Evolutionary conservation across 2,329 filamentous ascomycete genomes (phyloP), one percentile per base, ranked within the genome.

Genomic region (Graphiopsis chlorocephala): DNA sequence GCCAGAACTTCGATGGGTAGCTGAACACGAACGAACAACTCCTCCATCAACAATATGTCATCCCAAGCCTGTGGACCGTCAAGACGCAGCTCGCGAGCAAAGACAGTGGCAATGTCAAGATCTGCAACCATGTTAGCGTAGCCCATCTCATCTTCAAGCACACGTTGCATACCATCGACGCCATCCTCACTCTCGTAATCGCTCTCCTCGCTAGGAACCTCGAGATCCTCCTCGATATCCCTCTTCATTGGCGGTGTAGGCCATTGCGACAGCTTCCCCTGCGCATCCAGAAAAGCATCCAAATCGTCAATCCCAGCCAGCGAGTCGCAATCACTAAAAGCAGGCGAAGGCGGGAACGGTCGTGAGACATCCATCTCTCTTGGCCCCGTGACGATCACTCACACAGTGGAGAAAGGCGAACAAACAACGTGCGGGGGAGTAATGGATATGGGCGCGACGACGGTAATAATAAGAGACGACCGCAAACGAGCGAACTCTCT

Each of bases 241-340:
- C 65, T 63, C 65, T 69, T 70, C 65, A 66, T 60, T 10, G 70
- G 70, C 35, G 74, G 74, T 17, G 73, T 75, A 4, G 72, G 72
- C 53, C 71, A 72, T 35, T 67, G 65, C n/a, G 73, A 74, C 50
- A 76, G 65, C 28, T 59, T 58, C 53, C 71, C 70, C 64, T 73
- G 69, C 6, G 69, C 62, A 26, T 69, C 71, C 33, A 75, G 69
- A 38, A 71, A 75, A 11, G 74, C 73, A 58, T 76, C 74, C 33
- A 76, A 68, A 57, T 74, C 73, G 15, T 73, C 71, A 26, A 71
- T 72, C 52, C 67, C 71, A 58, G 69, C 71, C 23, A 76, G 68
- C 33, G 71, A 72, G 52, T 75, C 72, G 67, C 69, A 72, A 26
- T 64, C 65, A 66, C 73, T 76, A n/a, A 70, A 67, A 11, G 72